phyloP scores from a whole-genome alignment of 164 flowering plant genomes.

The Euptelea pleiosperma region DNA sequence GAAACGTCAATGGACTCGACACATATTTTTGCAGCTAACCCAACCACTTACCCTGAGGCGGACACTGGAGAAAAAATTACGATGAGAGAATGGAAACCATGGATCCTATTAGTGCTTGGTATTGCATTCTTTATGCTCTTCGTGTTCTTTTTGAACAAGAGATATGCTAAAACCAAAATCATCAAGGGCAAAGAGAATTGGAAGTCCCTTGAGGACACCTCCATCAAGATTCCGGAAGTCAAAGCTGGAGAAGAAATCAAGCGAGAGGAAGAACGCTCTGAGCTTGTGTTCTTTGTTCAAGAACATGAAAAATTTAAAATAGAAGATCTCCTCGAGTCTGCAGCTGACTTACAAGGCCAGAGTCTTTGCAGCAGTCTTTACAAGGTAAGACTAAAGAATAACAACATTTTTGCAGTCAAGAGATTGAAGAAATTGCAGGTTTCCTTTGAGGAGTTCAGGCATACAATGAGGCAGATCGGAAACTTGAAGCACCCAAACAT shows the following conservation, averaged over 20 bases:
- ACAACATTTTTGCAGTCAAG: slow-evolving; percentile 43
- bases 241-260: slow-evolving; percentile 19
- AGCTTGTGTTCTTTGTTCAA: slow-evolving; percentile 48
- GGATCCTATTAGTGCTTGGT: slow-evolving; percentile 12
- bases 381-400: slow-evolving; percentile 44
- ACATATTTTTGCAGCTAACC: neutral
- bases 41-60: no score
- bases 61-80: no score
- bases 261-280: slow-evolving; percentile 18
- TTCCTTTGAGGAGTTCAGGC: slow-evolving; percentile 37
- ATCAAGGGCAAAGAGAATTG: slow-evolving; percentile 20
- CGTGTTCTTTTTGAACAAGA: slow-evolving; percentile 13
- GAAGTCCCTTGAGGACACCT: slow-evolving; percentile 21
- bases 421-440: slow-evolving; percentile 51
- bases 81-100: no score
- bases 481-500: slow-evolving; percentile 55
- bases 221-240: slow-evolving; percentile 3
- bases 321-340: slow-evolving; percentile 48
- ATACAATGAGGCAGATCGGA: slow-evolving; percentile 43
- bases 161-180: neutral
- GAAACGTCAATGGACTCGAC: neutral
- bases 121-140: slow-evolving; percentile 17
- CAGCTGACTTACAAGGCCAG: slow-evolving; percentile 45
- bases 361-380: slow-evolving; percentile 51
- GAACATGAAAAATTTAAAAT: slow-evolving; percentile 38